Evolutionary conservation across 2,329 filamentous ascomycete genomes (phyloP), one percentile per base, ranked within the genome.

Genomic region (Whalleya microplaca): DNA sequence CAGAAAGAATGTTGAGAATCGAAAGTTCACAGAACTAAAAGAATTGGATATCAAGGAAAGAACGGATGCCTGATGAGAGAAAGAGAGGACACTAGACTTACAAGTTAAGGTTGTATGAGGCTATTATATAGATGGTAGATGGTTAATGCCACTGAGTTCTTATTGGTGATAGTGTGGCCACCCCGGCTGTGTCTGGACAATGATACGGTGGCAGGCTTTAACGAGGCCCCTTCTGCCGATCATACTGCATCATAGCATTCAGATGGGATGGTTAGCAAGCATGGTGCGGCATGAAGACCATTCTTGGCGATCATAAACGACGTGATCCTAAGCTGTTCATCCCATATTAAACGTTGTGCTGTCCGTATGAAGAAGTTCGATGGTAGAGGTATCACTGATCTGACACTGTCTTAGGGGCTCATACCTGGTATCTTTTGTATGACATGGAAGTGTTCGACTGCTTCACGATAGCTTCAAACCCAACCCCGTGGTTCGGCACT

Each of bases 21-120:
- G 52, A 69, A 69, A 73, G 73, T 72, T 75, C 71, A 66, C 72
- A 73, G 72, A 75, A 75, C 73, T 70, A 63, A 66, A 65, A 64
- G 62, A 69, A 64, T 45, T 58, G 61, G 53, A 63, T 59, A 55
- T 61, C 60, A 65, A 70, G 67, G 66, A 71, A 66, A 63, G 64
- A 65, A 64, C 58, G 53, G 65, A 69, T 63, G 56, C 61, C 64
- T 64, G 60, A 62, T 61, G 54, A 52, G 48, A 58, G 63, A 58
- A 56, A 60, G 41, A 53, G 58, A 53, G 58, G 53, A 56, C 55
- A 45, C 53, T 10, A 53, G 7, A 37, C 20, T 45, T 53, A 55
- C 47, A 43, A 54, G 48, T 37, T 58, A 45, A 55, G 55, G 47
- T 41, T 61, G 58, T 45, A 23, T 45, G 41, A 37, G 43, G 49